phyloP scores from a whole-genome alignment of 441 rosid species.

The Eruca vesicaria region DNA sequence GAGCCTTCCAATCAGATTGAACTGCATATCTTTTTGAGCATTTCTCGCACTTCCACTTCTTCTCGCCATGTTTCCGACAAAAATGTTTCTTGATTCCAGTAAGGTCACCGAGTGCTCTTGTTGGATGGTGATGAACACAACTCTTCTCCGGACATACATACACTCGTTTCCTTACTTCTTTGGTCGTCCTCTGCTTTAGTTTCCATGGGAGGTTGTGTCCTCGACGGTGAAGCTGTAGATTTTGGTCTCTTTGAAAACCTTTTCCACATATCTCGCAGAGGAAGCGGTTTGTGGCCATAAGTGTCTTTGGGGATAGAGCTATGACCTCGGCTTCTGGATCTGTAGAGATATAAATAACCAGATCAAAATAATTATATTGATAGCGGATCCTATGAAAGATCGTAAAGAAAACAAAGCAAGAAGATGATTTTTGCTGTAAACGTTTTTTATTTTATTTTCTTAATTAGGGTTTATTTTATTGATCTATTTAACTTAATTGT shows the following conservation, averaged over 20 bases:
- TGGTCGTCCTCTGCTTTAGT: slow-evolving; percentile 77
- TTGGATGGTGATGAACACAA: slow-evolving; percentile 83
- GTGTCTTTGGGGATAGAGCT: slow-evolving; percentile 86
- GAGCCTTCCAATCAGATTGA: slow-evolving; percentile 96
- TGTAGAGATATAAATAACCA: slow-evolving; percentile 17
- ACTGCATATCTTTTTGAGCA: slow-evolving; percentile 89
- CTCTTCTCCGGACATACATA: slow-evolving; percentile 86
- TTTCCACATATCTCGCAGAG: slow-evolving; percentile 88
- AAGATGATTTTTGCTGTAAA: neutral
- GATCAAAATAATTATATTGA: neutral
- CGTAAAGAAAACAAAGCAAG: slow-evolving; percentile 6
- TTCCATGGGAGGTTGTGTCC: slow-evolving; percentile 98
- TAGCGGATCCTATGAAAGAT: slow-evolving; percentile 1
- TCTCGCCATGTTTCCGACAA: slow-evolving; percentile 89
- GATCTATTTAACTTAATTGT: neutral
- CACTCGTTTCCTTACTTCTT: slow-evolving; percentile 72
- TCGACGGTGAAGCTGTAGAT: slow-evolving; percentile 83
- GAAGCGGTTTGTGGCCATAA: slow-evolving; percentile 91
- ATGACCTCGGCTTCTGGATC: slow-evolving; percentile 97
- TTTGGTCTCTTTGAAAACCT: slow-evolving; percentile 93
- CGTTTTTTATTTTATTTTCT: neutral
- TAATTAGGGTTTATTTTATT: slow-evolving; percentile 19
- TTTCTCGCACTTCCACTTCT: slow-evolving; percentile 95
- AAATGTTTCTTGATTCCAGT: slow-evolving; percentile 95
- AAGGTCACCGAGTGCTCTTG: slow-evolving; percentile 91